These are phyloP conservation scores for Naegleria fowleri DNA, from an alignment of 208 protist species.

Conservation along the genomic window DNA sequence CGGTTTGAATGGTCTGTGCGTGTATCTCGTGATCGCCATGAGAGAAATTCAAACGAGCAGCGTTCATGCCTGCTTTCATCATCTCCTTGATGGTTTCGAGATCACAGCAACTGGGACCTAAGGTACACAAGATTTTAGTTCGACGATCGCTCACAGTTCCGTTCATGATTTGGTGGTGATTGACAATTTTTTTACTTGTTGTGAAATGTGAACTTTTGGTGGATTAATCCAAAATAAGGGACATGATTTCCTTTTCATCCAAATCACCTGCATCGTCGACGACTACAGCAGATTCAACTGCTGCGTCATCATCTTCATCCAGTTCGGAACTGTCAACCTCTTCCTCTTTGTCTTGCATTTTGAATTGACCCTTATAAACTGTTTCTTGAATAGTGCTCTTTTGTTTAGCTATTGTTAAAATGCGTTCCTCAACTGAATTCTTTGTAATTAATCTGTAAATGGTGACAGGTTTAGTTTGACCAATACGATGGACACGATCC, in stretches of 20 bases:
- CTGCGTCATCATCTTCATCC: background rate
- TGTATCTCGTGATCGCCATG: constrained; percentile 94
- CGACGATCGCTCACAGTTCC: constrained; percentile 36
- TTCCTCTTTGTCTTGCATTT: background rate
- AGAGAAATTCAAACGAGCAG: constrained; percentile 94
- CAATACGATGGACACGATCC: constrained; percentile 75
- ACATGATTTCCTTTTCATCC: background rate
- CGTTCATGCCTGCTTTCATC: constrained; percentile 89
- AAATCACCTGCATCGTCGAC: background rate
- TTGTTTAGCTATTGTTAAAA: constrained; percentile 53
- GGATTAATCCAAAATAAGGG: background rate
- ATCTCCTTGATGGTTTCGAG: constrained; percentile 80
- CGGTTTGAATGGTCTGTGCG: constrained; percentile 69
- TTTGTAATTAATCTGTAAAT: constrained; percentile 68
- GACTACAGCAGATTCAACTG: background rate
- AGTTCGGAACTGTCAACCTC: background rate
- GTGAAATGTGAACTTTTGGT: too few species aligned
- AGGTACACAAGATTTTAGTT: constrained; percentile 91
- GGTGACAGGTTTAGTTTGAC: constrained; percentile 62
- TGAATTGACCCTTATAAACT: constrained; percentile 52
- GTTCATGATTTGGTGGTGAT: background rate
- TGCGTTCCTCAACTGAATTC: constrained; percentile 57
- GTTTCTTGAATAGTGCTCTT: constrained; percentile 48
- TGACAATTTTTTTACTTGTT: too few species aligned
- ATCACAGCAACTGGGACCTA: constrained; percentile 84